phyloP scores from a whole-genome alignment of 2,329 filamentous ascomycete species.

The Venturia carpophila region DNA sequence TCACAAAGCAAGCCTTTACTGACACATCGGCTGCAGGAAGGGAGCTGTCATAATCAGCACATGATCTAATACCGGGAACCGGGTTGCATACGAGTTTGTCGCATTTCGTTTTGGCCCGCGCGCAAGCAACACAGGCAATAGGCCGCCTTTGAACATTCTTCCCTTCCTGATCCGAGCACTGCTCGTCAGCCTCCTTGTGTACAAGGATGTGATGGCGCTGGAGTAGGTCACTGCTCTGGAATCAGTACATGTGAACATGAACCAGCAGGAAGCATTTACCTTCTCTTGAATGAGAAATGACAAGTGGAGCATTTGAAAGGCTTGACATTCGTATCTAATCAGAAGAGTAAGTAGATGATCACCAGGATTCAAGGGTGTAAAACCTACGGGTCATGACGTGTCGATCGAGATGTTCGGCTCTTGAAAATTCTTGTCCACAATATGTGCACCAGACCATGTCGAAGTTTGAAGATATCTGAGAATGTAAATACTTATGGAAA shows the following conservation, averaged over 20 bases:
- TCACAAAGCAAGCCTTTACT: conserved; percentile 18
- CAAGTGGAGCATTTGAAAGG: conserved; percentile 48
- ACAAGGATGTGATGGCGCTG: conserved; percentile 42
- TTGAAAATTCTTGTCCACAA: conserved; percentile 45
- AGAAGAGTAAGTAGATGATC: neutral
- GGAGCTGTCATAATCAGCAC: conserved; percentile 15
- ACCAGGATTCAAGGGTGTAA: neutral
- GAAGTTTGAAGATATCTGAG: conserved; percentile 11
- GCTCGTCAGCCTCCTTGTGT: conserved; percentile 15
- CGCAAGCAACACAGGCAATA: conserved; percentile 47
- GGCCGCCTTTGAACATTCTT: conserved; percentile 40
- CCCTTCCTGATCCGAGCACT: neutral
- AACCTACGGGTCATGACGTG: conserved; percentile 46
- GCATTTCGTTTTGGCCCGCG: conserved; percentile 48
- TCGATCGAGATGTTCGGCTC: conserved; percentile 42
- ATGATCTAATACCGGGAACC: too few species aligned
- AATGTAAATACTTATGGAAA: neutral
- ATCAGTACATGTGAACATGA: neutral
- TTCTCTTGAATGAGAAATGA: conserved; percentile 46
- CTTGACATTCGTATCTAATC: conserved; percentile 44
- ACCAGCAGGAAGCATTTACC: conserved; percentile 30
- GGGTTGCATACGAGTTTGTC: conserved; percentile 31
- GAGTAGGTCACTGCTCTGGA: conserved; percentile 39
- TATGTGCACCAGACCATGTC: conserved; percentile 48
- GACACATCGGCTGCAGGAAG: conserved; percentile 15